phyloP scores from a whole-genome alignment of 1,284 basidiomycete genomes.

The Sanghuangporus baumii region DNA sequence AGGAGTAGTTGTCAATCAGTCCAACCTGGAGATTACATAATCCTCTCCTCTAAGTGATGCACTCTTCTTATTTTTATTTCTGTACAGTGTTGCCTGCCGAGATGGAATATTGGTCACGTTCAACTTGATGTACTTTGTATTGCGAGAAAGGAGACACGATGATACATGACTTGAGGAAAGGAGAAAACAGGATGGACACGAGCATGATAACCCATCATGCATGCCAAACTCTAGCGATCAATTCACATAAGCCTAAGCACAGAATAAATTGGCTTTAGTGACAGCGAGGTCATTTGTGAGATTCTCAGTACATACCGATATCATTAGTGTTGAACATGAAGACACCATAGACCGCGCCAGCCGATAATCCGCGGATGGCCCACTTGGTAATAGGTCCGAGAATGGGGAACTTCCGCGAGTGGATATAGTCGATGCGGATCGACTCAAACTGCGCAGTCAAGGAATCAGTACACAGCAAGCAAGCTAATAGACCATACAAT shows the following conservation, averaged over 20 bases:
- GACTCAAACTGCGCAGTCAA: slow-evolving; percentile 55
- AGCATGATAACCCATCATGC: slow-evolving; percentile 33
- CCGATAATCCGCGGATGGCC: slow-evolving; percentile 74
- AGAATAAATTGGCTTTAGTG: background rate
- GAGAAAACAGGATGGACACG: background rate
- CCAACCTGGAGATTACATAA: too few relatives aligned
- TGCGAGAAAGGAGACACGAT: background rate
- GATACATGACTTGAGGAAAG: background rate
- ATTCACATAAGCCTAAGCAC: slow-evolving; percentile 59
- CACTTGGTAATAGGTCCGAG: slow-evolving; percentile 69
- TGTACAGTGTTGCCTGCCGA: too few relatives aligned
- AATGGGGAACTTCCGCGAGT: slow-evolving; percentile 88
- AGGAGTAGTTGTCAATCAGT: too few relatives aligned
- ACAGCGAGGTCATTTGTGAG: background rate
- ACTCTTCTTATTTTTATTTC: too few relatives aligned
- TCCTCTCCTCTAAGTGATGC: too few relatives aligned
- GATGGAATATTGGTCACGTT: too few relatives aligned
- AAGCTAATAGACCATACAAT: background rate
- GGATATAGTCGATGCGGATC: slow-evolving; percentile 83
- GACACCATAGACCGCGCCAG: slow-evolving; percentile 83
- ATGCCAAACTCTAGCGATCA: slow-evolving; percentile 61
- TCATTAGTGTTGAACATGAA: slow-evolving; percentile 99
- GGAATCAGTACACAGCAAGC: background rate
- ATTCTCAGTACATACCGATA: slow-evolving; percentile 58
- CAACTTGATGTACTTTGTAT: too few relatives aligned